Base-by-base conservation (phyloP, 2,329 filamentous ascomycete species). In the Apiospora saccharicola region DNA sequence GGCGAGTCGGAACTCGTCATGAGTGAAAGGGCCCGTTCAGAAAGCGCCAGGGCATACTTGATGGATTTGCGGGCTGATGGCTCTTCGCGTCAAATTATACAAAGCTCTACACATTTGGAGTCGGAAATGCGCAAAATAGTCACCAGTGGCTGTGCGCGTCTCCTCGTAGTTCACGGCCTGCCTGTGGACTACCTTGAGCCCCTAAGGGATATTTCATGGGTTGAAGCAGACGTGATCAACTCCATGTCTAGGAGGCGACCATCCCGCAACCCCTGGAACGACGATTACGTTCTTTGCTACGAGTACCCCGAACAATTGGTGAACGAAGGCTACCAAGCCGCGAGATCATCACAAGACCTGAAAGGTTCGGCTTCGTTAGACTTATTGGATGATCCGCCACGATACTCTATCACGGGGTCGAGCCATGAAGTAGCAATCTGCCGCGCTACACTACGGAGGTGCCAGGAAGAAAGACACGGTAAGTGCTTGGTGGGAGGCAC, bases 161-260 rank as follows among this genome's bases (percentile, higher is more conserved):
- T 73, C 10, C 7, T 81, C 43, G 76, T 81, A 5, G 22, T 82
- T 5, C 76, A 75, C 26, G 78, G 78, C 47, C 71, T 78, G 14
- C 75, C 76, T 1, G 43, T 49, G 13, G 75, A 76, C 2, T 78
- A 77, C 26, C n/a, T 76, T 0, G 73, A 77, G 3, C 75, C 75
- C 3, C 69, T 82, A 16, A 72, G 73, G 34, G 75, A 75, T 16
- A 49, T 73, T 19, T 64, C 80, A 19, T 75, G 71, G 30, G 71
- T 83, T 34, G 80, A 81, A 53, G 72, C 75, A n/a, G 75, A 71
- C 4, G 81, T 83, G 67, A 44, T 83, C 64, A 77, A 79, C 4
- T 80, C 81, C 6, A 79, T 82, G 70, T 76, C 74, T 0, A 71
- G 73, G 8, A 74, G 80, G 26, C 74, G 77, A 47, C 71, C 73